Conservation (phyloP, 306 rosid species). For the Fragaria iinumae region DNA sequence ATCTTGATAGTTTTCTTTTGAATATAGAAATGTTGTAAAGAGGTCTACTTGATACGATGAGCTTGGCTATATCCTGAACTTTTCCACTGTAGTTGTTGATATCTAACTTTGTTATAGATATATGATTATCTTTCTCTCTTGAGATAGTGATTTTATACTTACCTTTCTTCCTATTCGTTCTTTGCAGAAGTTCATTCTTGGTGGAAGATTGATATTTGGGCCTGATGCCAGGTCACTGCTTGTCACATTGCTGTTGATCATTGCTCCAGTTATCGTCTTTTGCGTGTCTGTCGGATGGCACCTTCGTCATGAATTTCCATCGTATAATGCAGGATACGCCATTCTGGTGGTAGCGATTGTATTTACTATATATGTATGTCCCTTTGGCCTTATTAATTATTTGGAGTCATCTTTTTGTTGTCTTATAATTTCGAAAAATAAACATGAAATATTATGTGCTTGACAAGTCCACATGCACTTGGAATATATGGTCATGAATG, state of each 20-base stretch:
- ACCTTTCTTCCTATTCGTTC: conserved; percentile 14
- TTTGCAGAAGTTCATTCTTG: conserved; percentile 80
- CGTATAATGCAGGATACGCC: conserved; percentile 69
- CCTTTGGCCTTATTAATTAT: conserved; percentile 21
- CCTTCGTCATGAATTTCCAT: conserved; percentile 73
- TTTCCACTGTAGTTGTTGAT: not conserved
- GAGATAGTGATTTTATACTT: not conserved
- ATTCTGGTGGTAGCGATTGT: conserved; percentile 62
- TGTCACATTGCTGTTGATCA: conserved; percentile 67
- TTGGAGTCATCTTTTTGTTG: not conserved
- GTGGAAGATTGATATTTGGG: conserved; percentile 90
- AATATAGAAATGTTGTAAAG: not conserved
- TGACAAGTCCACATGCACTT: not conserved
- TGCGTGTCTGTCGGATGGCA: conserved; percentile 79
- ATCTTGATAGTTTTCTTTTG: not conserved
- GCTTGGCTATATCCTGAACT: not conserved
- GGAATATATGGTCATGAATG: not conserved
- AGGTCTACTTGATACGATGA: not conserved
- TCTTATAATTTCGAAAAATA: not conserved
- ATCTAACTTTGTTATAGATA: not conserved
- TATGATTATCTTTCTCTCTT: not conserved
- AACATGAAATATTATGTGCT: not conserved
- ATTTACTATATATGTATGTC: conserved; percentile 68
- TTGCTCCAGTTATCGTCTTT: conserved; percentile 68
- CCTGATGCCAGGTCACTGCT: conserved; percentile 86